Conservation (phyloP, 2,329 filamentous ascomycete species). For the Monosporascus sp. region DNA sequence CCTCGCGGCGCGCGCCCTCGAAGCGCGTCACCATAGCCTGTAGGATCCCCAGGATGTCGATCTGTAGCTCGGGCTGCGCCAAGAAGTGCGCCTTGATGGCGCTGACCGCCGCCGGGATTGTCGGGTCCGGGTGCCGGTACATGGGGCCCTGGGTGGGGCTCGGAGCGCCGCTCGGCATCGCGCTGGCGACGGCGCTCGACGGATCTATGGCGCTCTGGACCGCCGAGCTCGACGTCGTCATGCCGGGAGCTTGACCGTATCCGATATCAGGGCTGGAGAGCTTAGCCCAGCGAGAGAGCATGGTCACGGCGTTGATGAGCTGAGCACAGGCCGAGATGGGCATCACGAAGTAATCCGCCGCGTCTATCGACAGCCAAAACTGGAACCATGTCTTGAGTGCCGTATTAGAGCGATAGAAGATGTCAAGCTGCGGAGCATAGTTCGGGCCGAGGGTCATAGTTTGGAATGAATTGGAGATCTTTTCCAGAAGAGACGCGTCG, state of each 20-base stretch:
- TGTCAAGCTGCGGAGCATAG: constrained; percentile 37
- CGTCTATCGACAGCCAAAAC: constrained; percentile 39
- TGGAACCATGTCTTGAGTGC: constrained; percentile 46
- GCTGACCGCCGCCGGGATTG: constrained; percentile 34
- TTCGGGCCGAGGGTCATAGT: constrained; percentile 27
- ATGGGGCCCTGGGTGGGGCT: constrained; percentile 1
- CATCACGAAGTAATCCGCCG: constrained; percentile 36
- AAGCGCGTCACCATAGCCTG: constrained; percentile 35
- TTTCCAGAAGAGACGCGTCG: constrained; percentile 33
- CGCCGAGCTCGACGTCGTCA: neutral
- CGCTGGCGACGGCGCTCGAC: constrained; percentile 5
- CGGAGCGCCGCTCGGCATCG: neutral
- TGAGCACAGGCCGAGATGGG: constrained; percentile 41
- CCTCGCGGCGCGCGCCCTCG: constrained; percentile 31
- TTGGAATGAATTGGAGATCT: constrained; percentile 38
- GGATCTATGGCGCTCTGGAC: neutral
- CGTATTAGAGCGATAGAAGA: constrained; percentile 42
- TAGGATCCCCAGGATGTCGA: constrained; percentile 40
- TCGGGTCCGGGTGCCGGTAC: constrained; percentile 29
- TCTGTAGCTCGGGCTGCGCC: constrained; percentile 36
- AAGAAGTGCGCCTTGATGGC: constrained; percentile 36
- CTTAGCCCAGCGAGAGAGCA: constrained; percentile 47
- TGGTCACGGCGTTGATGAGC: constrained; percentile 44
- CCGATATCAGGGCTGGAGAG: constrained; percentile 31
- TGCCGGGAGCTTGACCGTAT: neutral